phyloP scores from a whole-genome alignment of 2,329 filamentous ascomycete genomes.

The Cytospora leucostoma region DNA sequence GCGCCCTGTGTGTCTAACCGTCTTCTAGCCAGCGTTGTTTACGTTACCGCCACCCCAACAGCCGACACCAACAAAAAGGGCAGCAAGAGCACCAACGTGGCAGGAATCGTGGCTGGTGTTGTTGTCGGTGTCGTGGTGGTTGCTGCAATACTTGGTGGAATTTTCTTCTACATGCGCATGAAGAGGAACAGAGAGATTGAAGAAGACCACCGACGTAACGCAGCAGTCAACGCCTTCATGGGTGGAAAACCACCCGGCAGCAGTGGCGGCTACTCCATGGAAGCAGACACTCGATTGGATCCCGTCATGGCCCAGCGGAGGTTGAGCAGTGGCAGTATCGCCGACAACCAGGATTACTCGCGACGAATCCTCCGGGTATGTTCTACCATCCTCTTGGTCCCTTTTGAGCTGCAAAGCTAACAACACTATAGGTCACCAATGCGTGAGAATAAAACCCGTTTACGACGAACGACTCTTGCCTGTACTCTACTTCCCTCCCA shows the following conservation, averaged over 20 bases:
- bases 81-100: conserved; percentile 61
- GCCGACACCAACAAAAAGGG: conserved; percentile 29
- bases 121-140: conserved; percentile 79
- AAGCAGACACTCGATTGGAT: conserved; percentile 79
- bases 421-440: conserved; percentile 54
- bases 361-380: conserved; percentile 90
- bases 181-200: conserved; percentile 77
- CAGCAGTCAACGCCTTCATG: conserved; percentile 76
- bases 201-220: conserved; percentile 81
- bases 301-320: conserved; percentile 81
- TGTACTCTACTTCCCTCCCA: conserved; percentile 40
- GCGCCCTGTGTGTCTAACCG: background rate
- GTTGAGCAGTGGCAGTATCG: conserved; percentile 93
- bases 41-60: conserved; percentile 33
- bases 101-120: conserved; percentile 82
- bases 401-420: conserved; percentile 26
- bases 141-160: conserved; percentile 64
- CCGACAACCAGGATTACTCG: conserved; percentile 96
- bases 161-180: conserved; percentile 74
- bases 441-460: conserved; percentile 47
- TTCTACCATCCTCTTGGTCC: conserved; percentile 25
- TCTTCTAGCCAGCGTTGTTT: conserved; percentile 30
- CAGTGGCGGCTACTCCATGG: conserved; percentile 67
- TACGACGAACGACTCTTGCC: conserved; percentile 41
- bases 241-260: conserved; percentile 62